These are phyloP conservation scores for Corynascus novoguineensis DNA, from an alignment of 495 filamentous ascomycete genomes.

Conservation along the genomic window DNA sequence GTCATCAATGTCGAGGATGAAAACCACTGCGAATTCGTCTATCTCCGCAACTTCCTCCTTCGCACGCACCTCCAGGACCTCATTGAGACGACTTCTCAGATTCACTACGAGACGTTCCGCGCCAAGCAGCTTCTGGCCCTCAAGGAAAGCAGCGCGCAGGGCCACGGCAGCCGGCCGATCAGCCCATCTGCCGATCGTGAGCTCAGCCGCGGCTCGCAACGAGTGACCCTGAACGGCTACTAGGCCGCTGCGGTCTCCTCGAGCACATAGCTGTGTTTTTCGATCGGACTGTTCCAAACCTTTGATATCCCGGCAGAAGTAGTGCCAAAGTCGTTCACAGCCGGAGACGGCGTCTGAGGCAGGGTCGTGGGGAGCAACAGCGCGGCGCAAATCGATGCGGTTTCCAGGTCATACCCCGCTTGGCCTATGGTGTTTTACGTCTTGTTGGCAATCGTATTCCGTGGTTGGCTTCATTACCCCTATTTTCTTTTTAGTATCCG, in stretches of 20 bases:
- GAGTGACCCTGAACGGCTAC: slow-evolving; percentile 98
- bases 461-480: slow-evolving; percentile 28
- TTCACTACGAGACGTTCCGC: slow-evolving; percentile 99
- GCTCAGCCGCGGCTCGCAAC: slow-evolving; percentile 90
- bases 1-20: slow-evolving; percentile 99
- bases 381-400: slow-evolving; percentile 20
- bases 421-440: slow-evolving; percentile 32
- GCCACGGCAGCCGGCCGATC: slow-evolving; percentile 86
- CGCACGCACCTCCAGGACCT: slow-evolving; percentile 95
- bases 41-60: slow-evolving; percentile 94
- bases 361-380: slow-evolving; percentile 20
- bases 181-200: slow-evolving; percentile 90
- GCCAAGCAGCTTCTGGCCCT: slow-evolving; percentile 96
- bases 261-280: background rate
- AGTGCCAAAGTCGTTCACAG: slow-evolving; percentile 4
- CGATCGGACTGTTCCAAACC: slow-evolving; percentile 4
- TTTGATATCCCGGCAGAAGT: slow-evolving; percentile 22
- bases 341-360: slow-evolving; percentile 9
- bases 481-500: slow-evolving; percentile 34
- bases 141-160: slow-evolving; percentile 92
- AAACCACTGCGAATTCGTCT: slow-evolving; percentile 99
- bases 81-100: slow-evolving; percentile 99
- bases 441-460: slow-evolving; percentile 28
- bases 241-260: slow-evolving; percentile 35
- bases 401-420: slow-evolving; percentile 26